phyloP scores from a whole-genome alignment of 2,329 filamentous ascomycete species.

The Fusarium pseudonygamai region DNA sequence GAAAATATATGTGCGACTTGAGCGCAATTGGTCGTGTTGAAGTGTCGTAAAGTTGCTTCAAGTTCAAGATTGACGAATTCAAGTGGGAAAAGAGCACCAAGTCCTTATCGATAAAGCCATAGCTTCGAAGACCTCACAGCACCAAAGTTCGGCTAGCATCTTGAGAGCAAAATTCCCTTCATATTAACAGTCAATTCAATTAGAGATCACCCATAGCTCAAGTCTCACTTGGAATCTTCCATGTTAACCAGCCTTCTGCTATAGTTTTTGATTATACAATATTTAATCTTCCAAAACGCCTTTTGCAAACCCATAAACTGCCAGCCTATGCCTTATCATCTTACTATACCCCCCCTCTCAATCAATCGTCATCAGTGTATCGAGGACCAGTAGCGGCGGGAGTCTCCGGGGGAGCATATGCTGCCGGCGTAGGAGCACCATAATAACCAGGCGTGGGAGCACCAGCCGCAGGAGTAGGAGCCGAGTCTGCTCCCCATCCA shows the following conservation, averaged over 20 bases:
- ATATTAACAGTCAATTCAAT: background rate
- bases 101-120: constrained; percentile 34
- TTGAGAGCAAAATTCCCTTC: background rate
- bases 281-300: constrained; percentile 31
- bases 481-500: constrained; percentile 69
- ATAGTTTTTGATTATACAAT: constrained; percentile 34
- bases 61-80: background rate
- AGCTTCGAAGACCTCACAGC: background rate
- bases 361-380: constrained; percentile 62
- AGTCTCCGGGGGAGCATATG: constrained; percentile 66
- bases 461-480: constrained; percentile 71
- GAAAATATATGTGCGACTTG: background rate
- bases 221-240: background rate
- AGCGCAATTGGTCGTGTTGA: background rate
- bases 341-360: background rate
- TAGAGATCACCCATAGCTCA: background rate
- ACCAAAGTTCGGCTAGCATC: background rate
- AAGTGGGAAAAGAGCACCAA: constrained; percentile 10
- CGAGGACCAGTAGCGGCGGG: constrained; percentile 67
- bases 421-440: constrained; percentile 72
- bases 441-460: constrained; percentile 76
- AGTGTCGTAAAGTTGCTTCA: background rate
- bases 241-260: background rate
- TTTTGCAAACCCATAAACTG: constrained; percentile 16
- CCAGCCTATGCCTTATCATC: constrained; percentile 4